Evolutionary conservation across 202 grass and related monocot species (phyloP).

Genomic region (Bolboschoenoplectus hybrid): DNA sequence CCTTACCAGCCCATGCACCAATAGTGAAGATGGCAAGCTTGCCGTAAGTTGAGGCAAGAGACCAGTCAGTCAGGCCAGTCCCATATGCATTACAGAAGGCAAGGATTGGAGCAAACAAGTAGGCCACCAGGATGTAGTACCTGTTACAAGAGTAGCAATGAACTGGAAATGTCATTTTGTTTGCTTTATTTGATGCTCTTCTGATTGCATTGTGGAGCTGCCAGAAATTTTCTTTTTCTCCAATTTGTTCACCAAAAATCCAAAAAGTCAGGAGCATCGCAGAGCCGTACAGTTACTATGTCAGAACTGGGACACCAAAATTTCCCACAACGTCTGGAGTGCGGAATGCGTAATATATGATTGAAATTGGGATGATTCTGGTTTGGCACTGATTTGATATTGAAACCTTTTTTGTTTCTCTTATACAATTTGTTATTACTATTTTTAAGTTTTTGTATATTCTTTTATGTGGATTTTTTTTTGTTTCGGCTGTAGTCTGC

Average conservation of each 20-base stretch:
- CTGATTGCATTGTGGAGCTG: neutral
- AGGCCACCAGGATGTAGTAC: slow-evolving; percentile 62
- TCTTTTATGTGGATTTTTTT: neutral
- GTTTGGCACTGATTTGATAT: neutral
- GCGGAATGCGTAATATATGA: neutral
- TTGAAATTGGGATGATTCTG: neutral
- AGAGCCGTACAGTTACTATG: neutral
- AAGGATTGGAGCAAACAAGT: slow-evolving; percentile 64
- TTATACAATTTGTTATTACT: slow-evolving; percentile 10
- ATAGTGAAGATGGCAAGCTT: slow-evolving; percentile 90
- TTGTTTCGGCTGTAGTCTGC: neutral
- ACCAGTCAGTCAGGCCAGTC: slow-evolving; percentile 81
- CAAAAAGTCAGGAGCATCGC: neutral
- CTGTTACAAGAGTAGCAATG: slow-evolving; percentile 42
- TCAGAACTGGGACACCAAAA: neutral
- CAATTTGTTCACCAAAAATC: neutral
- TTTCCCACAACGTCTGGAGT: neutral
- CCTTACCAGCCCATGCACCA: slow-evolving; percentile 74
- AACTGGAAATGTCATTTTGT: neutral
- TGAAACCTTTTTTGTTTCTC: neutral
- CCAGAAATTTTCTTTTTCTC: neutral
- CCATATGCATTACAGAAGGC: slow-evolving; percentile 90
- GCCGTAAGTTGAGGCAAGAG: slow-evolving; percentile 78
- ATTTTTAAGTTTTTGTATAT: neutral
- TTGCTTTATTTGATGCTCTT: neutral